phyloP scores from a whole-genome alignment of 768 basidiomycete genomes.

The Lactifluus subvellereus region DNA sequence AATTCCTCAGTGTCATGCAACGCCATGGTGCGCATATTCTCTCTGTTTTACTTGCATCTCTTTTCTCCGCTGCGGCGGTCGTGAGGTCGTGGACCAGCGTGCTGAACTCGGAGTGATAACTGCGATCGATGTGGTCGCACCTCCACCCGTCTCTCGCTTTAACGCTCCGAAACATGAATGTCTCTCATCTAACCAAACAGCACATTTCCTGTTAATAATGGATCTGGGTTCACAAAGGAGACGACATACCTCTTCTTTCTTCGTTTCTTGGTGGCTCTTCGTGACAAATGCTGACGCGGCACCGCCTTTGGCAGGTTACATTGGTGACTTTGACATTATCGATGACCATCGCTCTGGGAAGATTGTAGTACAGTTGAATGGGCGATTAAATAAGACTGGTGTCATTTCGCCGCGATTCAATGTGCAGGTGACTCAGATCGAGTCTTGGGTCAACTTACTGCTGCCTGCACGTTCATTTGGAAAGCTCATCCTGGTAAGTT shows the following conservation, averaged over 20 bases:
- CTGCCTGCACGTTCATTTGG: slow-evolving; percentile 96
- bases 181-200: slow-evolving; percentile 53
- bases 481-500: slow-evolving; percentile 83
- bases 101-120: slow-evolving; percentile 69
- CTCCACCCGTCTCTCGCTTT: slow-evolving; percentile 73
- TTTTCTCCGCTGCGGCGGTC: not conserved
- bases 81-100: not conserved
- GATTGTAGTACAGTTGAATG: slow-evolving; percentile 97
- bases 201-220: slow-evolving; percentile 37
- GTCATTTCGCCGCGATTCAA: slow-evolving; percentile 99
- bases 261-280: not conserved
- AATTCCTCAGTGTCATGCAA: slow-evolving; percentile 98
- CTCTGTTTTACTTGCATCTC: not conserved
- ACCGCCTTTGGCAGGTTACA: slow-evolving; percentile 61
- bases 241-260: slow-evolving; percentile 36
- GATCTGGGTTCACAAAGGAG: slow-evolving; percentile 53
- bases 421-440: slow-evolving; percentile 87
- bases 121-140: slow-evolving; percentile 61
- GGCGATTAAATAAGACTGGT: slow-evolving; percentile 98
- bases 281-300: slow-evolving; percentile 2
- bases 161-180: slow-evolving; percentile 71
- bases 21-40: slow-evolving; percentile 73
- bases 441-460: slow-evolving; percentile 94
- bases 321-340: slow-evolving; percentile 97
- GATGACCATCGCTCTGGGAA: slow-evolving; percentile 99